Evolutionary conservation across 176 grass and related monocot species (phyloP).

Genomic region (Oryza nivara): DNA sequence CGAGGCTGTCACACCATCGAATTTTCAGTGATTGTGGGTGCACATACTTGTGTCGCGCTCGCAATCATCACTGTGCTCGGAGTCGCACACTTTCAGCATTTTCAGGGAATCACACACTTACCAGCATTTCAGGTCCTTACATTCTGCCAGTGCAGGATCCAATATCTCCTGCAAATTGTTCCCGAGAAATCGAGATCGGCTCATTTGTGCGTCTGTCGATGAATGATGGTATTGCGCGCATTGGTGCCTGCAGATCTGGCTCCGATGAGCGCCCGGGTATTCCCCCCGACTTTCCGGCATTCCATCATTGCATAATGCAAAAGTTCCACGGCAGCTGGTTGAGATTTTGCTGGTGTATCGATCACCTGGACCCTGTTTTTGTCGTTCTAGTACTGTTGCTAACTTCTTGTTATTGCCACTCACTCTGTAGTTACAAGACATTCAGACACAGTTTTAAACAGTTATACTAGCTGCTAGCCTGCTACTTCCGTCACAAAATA

Average conservation of each 20-base stretch:
- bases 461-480: no score
- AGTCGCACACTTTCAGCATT: neutral
- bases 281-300: conserved; percentile 25
- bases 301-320: conserved; percentile 23
- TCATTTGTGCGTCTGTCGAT: neutral
- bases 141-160: conserved; percentile 36
- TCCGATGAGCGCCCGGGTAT: conserved; percentile 16
- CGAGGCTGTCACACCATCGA: conserved; percentile 18
- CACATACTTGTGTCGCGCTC: neutral
- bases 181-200: neutral
- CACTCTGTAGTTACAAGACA: neutral
- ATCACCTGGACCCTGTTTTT: neutral
- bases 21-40: conserved; percentile 2
- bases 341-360: neutral
- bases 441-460: no score
- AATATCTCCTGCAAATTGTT: conserved; percentile 31
- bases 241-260: neutral
- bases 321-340: neutral
- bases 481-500: no score
- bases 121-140: neutral
- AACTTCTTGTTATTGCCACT: neutral
- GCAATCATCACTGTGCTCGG: conserved; percentile 38
- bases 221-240: neutral
- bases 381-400: neutral
- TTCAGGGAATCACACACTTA: neutral